Evolutionary conservation across 2,329 filamentous ascomycete species (phyloP).

Genomic region (Hortaea werneckii): DNA sequence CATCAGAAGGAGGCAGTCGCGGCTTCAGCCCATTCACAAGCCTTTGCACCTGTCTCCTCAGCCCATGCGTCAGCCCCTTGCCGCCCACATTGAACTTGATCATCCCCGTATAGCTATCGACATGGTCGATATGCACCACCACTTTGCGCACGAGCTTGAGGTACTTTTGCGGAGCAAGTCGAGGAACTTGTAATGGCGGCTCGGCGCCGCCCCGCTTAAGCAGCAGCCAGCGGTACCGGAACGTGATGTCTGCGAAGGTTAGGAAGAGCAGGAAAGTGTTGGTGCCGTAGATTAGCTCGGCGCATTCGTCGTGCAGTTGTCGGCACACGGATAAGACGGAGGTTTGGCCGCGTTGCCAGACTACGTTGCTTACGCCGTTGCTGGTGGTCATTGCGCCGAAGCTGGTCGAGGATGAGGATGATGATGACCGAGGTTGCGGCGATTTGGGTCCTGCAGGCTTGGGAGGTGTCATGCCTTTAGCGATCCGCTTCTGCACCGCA

Average conservation of each 20-base stretch:
- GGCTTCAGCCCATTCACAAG: conserved; percentile 29
- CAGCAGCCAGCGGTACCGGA: conserved; percentile 35
- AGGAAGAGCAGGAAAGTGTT: conserved; percentile 39
- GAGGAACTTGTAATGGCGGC: conserved; percentile 30
- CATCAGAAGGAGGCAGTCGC: conserved; percentile 13
- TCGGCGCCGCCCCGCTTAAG: conserved; percentile 31
- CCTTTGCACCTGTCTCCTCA: conserved; percentile 31
- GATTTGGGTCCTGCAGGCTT: not conserved
- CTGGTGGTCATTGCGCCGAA: not conserved
- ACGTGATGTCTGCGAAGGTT: conserved; percentile 33
- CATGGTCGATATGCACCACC: conserved; percentile 36
- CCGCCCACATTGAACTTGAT: conserved; percentile 43
- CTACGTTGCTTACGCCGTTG: conserved; percentile 11
- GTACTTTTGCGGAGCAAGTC: conserved; percentile 33
- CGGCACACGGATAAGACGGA: conserved; percentile 29
- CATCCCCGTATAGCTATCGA: conserved; percentile 42
- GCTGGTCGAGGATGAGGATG: not conserved
- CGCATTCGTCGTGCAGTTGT: conserved; percentile 37
- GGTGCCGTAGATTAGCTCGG: conserved; percentile 36
- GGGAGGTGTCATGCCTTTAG: conserved; percentile 17
- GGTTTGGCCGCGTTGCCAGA: conserved; percentile 36
- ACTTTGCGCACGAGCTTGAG: conserved; percentile 32
- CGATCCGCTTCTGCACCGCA: conserved; percentile 19
- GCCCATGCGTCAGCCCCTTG: conserved; percentile 32
- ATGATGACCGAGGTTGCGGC: not conserved